These are phyloP conservation scores for Nyctanthes arbortristis DNA, from an alignment of 257 asterid genomes.

Conservation along the genomic window DNA sequence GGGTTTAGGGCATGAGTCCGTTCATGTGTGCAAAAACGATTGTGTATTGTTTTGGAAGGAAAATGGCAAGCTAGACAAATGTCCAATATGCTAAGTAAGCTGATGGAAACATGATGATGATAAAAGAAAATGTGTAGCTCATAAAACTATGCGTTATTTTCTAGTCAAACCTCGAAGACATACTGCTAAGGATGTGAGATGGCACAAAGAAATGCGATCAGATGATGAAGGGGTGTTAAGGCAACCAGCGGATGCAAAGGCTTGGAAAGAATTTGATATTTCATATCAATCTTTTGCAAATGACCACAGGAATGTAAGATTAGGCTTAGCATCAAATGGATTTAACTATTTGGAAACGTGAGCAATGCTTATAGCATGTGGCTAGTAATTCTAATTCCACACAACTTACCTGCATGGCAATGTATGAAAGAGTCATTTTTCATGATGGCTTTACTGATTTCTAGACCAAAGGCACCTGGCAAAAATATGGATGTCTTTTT, in stretches of 20 bases:
- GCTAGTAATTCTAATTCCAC: neutral
- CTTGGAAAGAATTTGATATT: too few species aligned
- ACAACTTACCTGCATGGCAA: conserved; percentile 2
- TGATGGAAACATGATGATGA: neutral
- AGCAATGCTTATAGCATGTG: conserved; percentile 9
- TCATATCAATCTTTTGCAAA: too few species aligned
- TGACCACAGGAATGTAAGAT: too few species aligned
- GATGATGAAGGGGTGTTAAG: too few species aligned
- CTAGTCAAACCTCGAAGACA: neutral
- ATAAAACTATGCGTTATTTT: neutral
- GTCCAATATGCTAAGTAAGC: neutral
- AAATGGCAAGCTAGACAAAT: neutral
- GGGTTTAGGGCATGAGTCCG: neutral
- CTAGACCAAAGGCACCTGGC: neutral
- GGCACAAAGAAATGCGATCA: too few species aligned
- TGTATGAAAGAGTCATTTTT: neutral
- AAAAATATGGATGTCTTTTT: conserved; percentile 4
- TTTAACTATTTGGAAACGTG: neutral
- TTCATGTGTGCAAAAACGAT: neutral
- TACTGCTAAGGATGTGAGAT: too few species aligned
- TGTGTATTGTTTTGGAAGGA: neutral
- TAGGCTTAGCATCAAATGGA: too few species aligned
- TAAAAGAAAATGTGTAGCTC: too few species aligned
- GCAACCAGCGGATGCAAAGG: too few species aligned
- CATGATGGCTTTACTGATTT: neutral